Conservation (phyloP, 2,329 filamentous ascomycete species). For the Calonectria fujianensis region DNA sequence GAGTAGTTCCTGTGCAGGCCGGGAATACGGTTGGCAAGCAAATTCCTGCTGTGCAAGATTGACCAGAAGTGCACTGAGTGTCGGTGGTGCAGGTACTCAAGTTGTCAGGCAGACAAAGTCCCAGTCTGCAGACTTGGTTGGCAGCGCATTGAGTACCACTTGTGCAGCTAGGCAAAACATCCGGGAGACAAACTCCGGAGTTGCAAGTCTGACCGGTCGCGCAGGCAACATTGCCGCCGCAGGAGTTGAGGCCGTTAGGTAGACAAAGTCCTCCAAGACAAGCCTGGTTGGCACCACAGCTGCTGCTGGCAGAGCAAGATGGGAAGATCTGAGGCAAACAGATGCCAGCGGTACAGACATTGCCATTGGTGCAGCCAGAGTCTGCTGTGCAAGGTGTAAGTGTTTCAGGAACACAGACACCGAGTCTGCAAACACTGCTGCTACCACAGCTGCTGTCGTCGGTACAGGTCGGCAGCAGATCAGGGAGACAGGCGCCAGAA, state of each 20-base stretch:
- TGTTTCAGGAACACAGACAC: slow-evolving; percentile 9
- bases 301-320: neutral
- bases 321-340: slow-evolving; percentile 18
- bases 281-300: neutral
- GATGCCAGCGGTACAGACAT: slow-evolving; percentile 21
- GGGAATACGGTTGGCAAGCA: slow-evolving; percentile 24
- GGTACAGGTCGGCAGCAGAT: neutral
- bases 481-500: slow-evolving; percentile 22
- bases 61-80: neutral
- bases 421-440: slow-evolving; percentile 10
- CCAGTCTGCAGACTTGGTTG: slow-evolving; percentile 18
- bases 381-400: slow-evolving; percentile 7
- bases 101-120: slow-evolving; percentile 20
- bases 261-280: slow-evolving; percentile 27
- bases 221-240: neutral
- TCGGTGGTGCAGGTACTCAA: slow-evolving; percentile 5
- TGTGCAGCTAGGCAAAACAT: slow-evolving; percentile 5
- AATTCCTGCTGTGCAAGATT: slow-evolving; percentile 32
- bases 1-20: neutral
- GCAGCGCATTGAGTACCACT: neutral
- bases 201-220: slow-evolving; percentile 17
- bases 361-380: neutral
- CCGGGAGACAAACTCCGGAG: slow-evolving; percentile 30
- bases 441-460: slow-evolving; percentile 2
- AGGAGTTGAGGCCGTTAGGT: neutral